These are phyloP conservation scores for Colletotrichum viniferum DNA, from an alignment of 2,329 filamentous ascomycete genomes.

Conservation along the genomic window DNA sequence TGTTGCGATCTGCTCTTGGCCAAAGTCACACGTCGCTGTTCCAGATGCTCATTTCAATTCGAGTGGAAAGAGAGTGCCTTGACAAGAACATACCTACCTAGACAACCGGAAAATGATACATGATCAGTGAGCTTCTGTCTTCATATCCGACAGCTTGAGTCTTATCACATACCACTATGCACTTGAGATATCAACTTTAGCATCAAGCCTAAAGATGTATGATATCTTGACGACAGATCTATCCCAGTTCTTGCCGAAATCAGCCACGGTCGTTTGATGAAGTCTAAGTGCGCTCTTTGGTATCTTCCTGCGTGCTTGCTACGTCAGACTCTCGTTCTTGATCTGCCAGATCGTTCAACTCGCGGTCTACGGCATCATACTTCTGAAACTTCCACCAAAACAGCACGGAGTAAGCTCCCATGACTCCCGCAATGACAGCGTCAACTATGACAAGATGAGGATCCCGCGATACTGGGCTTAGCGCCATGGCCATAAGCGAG, in stretches of 20 bases:
- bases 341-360: neutral
- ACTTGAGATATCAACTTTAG: neutral
- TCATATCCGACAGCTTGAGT: neutral
- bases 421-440: neutral
- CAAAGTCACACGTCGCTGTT: neutral
- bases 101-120: neutral
- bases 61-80: neutral
- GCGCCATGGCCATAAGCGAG: neutral
- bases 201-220: neutral
- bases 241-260: neutral
- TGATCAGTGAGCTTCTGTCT: neutral
- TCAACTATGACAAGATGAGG: neutral
- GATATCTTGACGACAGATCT: neutral
- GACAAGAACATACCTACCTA: neutral
- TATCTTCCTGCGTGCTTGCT: neutral
- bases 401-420: neutral
- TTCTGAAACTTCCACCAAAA: neutral
- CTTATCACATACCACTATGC: neutral
- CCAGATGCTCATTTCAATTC: neutral
- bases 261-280: accelerated
- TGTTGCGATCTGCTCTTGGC: neutral
- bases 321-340: neutral
- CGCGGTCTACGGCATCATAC: neutral
- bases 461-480: neutral
- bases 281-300: neutral